Evolutionary conservation across 495 filamentous ascomycete species (phyloP), one percentile per base, ranked within the genome.

Genomic region (Penicillium longicatenatum): DNA sequence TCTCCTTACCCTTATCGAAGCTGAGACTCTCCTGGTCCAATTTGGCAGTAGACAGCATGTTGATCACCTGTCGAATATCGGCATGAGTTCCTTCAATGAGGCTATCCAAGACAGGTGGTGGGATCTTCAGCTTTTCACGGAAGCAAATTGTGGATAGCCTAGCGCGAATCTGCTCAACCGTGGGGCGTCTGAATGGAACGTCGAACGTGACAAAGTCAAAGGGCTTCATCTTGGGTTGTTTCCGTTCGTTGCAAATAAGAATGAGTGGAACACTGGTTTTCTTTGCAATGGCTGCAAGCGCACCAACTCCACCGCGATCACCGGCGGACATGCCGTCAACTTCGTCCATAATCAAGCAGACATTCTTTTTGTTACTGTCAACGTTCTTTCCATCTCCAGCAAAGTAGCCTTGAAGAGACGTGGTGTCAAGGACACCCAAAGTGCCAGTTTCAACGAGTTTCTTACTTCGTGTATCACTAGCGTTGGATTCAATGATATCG

Each of bases 271-370:
- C 88, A 61, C 92, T 87, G 0, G 92, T 91, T 79, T 95, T 97
- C 76, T 89, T 97, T 75, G 93, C 97, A 43, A 97, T 85, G 47
- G 92, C 87, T 48, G 94, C 93, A 37, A 99, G 79, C 31, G 95
- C 93, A 20, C 93, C 94, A 41, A 99, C 95, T 68, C 94, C 94
- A 61, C 94, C 94, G 43, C 94, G 86, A 70, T 99, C 94, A 63
- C 94, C 94, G 42, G 92, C 92, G 46, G 93, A 97, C 94, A 99
- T 99, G 33, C 94, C 94, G 66, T 99, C 94, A 6, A 99, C 94
- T 72, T 99, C 94, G 64, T 99, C 94, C 95, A 99, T 97, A 76
- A 99, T 89, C 12, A 99, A 77, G 9, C 97, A 90, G 24, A 97
- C 83, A 57, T 96, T 96, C 76, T 93, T 93, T 74, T 93, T 98